Percentiles rank a stretch among this genome's conserved stretches.
Conservation (phyloP, 2,329 filamentous ascomycete species). For the Fusarium floridanum region DNA sequence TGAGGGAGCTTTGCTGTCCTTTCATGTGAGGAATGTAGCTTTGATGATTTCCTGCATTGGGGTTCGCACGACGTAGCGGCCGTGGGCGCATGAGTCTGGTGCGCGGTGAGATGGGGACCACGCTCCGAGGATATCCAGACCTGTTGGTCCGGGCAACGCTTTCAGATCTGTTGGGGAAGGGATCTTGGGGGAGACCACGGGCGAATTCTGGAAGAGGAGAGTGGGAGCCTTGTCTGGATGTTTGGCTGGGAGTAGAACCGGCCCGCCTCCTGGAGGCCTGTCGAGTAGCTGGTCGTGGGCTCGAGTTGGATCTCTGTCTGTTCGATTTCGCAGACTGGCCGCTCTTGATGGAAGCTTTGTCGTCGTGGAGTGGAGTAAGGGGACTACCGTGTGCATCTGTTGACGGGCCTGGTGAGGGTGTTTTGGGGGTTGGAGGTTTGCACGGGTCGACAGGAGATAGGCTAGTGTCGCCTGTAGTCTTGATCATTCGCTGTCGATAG, state of each 20-base stretch:
- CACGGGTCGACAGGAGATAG: too few relatives aligned
- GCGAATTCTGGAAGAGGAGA: slow-evolving; percentile 5
- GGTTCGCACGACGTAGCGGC: background rate
- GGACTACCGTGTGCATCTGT: too few relatives aligned
- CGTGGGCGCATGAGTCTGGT: background rate
- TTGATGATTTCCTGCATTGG: background rate
- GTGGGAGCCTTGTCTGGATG: background rate
- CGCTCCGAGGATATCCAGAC: background rate
- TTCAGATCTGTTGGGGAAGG: background rate
- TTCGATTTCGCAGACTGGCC: background rate
- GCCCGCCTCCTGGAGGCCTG: background rate
- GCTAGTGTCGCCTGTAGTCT: background rate
- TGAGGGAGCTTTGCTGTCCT: background rate
- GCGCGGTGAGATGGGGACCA: background rate
- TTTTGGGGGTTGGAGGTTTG: background rate
- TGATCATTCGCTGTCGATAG: slow-evolving; percentile 10
- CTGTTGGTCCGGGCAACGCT: background rate
- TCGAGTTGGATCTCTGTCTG: background rate
- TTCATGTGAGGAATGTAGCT: background rate
- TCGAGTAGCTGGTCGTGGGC: background rate
- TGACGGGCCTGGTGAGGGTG: background rate
- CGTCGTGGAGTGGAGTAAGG: background rate
- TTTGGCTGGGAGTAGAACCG: background rate
- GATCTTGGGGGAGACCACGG: slow-evolving; percentile 9
- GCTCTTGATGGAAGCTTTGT: background rate